Percentiles rank a stretch among this genome's conserved stretches.
These are phyloP conservation scores for Stagonosporopsis tanaceti DNA, from an alignment of 2,329 filamentous ascomycete genomes.

Conservation along the genomic window DNA sequence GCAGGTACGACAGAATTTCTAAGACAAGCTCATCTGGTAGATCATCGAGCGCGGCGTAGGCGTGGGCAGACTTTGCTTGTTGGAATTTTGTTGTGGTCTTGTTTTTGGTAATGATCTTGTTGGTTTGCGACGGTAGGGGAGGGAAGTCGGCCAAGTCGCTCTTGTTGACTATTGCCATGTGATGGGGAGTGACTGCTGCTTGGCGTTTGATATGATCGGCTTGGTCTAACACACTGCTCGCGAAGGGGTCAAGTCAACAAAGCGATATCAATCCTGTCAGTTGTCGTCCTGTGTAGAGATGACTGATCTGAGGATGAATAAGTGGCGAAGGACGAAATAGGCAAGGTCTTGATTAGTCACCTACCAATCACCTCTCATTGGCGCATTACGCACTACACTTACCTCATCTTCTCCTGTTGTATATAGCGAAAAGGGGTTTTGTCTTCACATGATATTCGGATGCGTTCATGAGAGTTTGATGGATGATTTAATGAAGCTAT, in stretches of 20 bases:
- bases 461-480: no score
- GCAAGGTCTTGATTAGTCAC: conserved; percentile 10
- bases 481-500: no score
- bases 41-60: conserved; percentile 24
- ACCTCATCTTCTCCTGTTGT: background rate
- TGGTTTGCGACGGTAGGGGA: conserved; percentile 27
- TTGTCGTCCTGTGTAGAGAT: background rate
- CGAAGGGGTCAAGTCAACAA: background rate
- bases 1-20: conserved; percentile 34
- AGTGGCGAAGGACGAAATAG: background rate
- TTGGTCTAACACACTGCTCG: background rate
- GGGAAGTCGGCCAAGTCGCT: conserved; percentile 28
- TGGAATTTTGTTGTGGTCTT: background rate
- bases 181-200: background rate
- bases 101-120: background rate
- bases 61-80: background rate
- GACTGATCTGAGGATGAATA: background rate
- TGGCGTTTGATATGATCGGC: background rate
- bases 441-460: no score
- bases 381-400: background rate
- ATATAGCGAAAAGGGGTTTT: no score
- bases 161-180: conserved; percentile 28
- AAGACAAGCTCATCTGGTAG: conserved; percentile 42
- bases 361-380: background rate
- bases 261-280: background rate